A percentile compares a stretch with the other conserved stretches of the same genome.
Evolutionary conservation across 1,284 basidiomycete genomes (phyloP).

Genomic region (Schizopora paradoxa): DNA sequence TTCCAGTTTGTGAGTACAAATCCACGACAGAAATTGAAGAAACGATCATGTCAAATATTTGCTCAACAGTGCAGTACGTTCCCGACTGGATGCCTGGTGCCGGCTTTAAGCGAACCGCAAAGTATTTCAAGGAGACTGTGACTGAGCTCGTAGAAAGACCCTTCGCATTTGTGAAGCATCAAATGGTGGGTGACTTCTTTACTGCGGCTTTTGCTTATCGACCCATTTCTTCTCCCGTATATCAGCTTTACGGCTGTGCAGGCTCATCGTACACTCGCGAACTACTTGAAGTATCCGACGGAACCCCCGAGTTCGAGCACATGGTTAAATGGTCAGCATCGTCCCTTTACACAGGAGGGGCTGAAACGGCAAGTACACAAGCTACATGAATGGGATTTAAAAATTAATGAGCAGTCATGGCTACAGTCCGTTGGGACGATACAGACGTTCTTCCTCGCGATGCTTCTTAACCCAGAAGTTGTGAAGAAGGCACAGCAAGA

Average conservation of each 20-base stretch:
- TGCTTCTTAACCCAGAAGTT: conserved; percentile 15
- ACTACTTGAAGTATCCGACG: conserved; percentile 18
- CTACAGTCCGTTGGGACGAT: conserved; percentile 4
- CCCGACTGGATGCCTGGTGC: conserved; percentile 17
- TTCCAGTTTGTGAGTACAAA: conserved; percentile 9
- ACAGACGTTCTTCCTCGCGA: conserved; percentile 13
- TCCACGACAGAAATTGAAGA: too few species aligned
- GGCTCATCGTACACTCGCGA: conserved; percentile 10
- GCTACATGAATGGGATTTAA: background rate
- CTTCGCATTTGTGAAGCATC: background rate
- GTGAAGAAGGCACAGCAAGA: conserved; percentile 14
- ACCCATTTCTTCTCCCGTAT: too few species aligned
- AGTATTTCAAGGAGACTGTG: conserved; percentile 27
- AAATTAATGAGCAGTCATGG: too few species aligned
- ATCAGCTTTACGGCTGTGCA: conserved; percentile 7
- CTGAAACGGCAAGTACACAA: conserved; percentile 9
- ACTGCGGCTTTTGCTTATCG: too few species aligned
- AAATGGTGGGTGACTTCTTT: conserved; percentile 1
- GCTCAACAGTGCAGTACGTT: conserved; percentile 5
- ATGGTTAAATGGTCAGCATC: conserved; percentile 10
- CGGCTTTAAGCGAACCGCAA: conserved; percentile 11
- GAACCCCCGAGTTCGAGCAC: conserved; percentile 14
- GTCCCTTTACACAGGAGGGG: conserved; percentile 13
- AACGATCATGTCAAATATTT: too few species aligned
- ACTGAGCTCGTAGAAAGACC: conserved; percentile 13